These are phyloP conservation scores for Aegilops bicornis DNA, from an alignment of 176 grass and related monocot species.

Conservation along the genomic window DNA sequence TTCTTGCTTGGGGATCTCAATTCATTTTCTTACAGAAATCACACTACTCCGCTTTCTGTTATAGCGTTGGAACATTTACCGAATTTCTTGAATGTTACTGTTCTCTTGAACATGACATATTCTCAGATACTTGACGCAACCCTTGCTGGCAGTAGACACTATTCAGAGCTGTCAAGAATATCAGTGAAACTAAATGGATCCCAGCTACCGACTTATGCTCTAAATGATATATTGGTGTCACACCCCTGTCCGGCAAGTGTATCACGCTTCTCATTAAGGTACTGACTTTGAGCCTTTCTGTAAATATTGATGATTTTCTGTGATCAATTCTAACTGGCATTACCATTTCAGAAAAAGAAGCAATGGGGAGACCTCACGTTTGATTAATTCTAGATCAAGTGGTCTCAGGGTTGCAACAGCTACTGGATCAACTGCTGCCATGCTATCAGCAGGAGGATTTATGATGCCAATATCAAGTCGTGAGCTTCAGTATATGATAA, in stretches of 20 bases:
- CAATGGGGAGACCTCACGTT: conserved; percentile 42
- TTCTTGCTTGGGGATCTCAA: not conserved
- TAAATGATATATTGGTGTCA: conserved; percentile 91
- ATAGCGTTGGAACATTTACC: conserved; percentile 12
- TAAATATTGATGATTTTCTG: conserved; percentile 7
- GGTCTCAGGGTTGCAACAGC: conserved; percentile 83
- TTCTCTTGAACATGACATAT: conserved; percentile 12
- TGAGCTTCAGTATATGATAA: conserved; percentile 95
- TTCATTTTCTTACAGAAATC: not conserved
- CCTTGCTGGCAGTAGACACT: conserved; percentile 54
- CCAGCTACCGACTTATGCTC: conserved; percentile 59
- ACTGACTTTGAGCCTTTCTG: not conserved
- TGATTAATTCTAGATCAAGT: conserved; percentile 84
- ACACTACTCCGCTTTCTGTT: not conserved
- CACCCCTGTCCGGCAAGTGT: conserved; percentile 92
- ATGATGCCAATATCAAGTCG: conserved; percentile 62
- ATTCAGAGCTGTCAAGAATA: conserved; percentile 70
- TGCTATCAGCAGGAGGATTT: conserved; percentile 86
- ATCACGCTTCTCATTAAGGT: conserved; percentile 97
- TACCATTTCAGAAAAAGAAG: conserved; percentile 54
- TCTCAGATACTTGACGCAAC: conserved; percentile 74
- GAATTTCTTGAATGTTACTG: not conserved
- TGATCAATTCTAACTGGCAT: conserved; percentile 26
- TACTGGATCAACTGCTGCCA: conserved; percentile 93
- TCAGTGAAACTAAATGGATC: conserved; percentile 69